A percentile compares a stretch with the other conserved stretches of the same genome.
Evolutionary conservation across 2,329 filamentous ascomycete species (phyloP).

Genomic region (Fusarium napiforme): DNA sequence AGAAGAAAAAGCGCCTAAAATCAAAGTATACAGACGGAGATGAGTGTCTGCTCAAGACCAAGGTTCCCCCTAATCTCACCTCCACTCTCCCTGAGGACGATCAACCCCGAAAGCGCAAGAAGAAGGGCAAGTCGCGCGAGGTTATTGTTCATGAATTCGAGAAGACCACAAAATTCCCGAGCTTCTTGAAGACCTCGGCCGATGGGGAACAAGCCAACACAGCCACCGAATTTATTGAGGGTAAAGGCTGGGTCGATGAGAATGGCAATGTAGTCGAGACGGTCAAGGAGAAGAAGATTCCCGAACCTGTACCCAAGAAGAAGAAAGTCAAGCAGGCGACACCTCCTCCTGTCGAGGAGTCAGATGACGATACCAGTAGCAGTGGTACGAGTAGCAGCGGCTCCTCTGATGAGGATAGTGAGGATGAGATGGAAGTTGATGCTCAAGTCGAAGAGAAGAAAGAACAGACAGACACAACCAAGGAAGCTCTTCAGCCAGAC

Average conservation of each 20-base stretch:
- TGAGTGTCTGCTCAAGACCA: conserved; percentile 87
- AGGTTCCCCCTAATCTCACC: conserved; percentile 65
- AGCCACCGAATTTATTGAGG: conserved; percentile 76
- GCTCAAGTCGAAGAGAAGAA: conserved; percentile 4
- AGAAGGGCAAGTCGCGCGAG: conserved; percentile 62
- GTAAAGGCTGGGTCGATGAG: conserved; percentile 87
- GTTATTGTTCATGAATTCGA: conserved; percentile 89
- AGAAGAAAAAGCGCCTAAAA: conserved; percentile 68
- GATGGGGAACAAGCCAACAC: conserved; percentile 48
- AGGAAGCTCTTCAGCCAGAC: conserved; percentile 24
- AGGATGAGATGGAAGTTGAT: conserved; percentile 34
- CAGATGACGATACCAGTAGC: conserved; percentile 48
- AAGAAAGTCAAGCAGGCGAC: conserved; percentile 41
- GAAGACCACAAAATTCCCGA: conserved; percentile 83
- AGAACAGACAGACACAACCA: background rate
- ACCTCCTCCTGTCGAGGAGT: conserved; percentile 32
- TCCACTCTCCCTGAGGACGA: conserved; percentile 56
- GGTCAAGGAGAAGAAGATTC: conserved; percentile 52
- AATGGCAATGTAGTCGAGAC: conserved; percentile 79
- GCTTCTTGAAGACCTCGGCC: conserved; percentile 73
- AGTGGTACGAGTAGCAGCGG: conserved; percentile 50
- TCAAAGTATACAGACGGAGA: conserved; percentile 84
- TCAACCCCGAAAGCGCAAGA: conserved; percentile 67
- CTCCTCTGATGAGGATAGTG: conserved; percentile 49
- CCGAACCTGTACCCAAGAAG: conserved; percentile 34